Evolutionary conservation across 805 yeast genomes (phyloP), one percentile per base, ranked within the genome.

Genomic region (Priceomyces fermenticarens): DNA sequence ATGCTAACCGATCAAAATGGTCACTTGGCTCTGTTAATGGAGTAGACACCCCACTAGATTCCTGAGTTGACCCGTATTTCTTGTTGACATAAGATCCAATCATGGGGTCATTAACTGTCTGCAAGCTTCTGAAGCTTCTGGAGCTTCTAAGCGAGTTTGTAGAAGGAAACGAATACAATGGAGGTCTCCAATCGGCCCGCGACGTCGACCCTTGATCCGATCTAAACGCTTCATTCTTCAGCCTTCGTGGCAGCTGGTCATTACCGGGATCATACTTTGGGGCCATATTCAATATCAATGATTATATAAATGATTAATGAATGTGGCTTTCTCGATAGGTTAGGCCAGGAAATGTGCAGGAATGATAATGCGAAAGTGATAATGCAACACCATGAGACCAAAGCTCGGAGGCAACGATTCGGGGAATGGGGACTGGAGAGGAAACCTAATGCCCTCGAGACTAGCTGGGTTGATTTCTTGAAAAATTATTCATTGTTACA

Each of bases 161-260:
- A 9, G 65, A 58, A 12, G 64, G 63, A 6, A 58, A 47, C 2
- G 66, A 50, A 34, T 48, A 48, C 14, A 63, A 47, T 27, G 60
- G 62, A n/a, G 65, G 65, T 12, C 62, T 35, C n/a, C n/a, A n/a
- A 15, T 36, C 36, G 8, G 7, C 25, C 25, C 25, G 25, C 25
- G 25, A 20, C 4, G 25, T 8, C 25, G 25, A 20, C 25, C 25
- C 25, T 20, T 20, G 25, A 20, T 20, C 25, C 25, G 8, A 20
- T 20, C 25, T 4, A n/a, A 17, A 27, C 5, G 13, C 16, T 16
- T 30, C 13, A 3, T 32, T 13, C 23, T 42, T 15, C 6, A 30
- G 13, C 10, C 32, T 25, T 28, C 43, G 36, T 10, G 41, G n/a
- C 6, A 40, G 27, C 8, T 25, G 13, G 3, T 36, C 26, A 3